These are phyloP conservation scores for Aureobasidium melanogenum DNA, from an alignment of 2,329 filamentous ascomycete genomes.

Conservation along the genomic window DNA sequence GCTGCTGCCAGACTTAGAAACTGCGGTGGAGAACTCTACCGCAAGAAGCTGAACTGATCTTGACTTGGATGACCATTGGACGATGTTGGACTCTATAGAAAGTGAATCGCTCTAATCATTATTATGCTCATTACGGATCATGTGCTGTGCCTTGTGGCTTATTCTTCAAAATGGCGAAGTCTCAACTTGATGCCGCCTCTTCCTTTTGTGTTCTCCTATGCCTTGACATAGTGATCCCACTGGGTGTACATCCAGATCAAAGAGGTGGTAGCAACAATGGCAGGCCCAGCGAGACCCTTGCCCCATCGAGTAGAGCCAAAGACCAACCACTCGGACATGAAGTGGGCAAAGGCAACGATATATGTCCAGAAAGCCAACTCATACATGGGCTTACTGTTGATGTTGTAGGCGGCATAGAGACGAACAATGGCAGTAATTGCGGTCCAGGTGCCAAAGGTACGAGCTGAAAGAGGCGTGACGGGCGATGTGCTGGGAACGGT, in stretches of 20 bases:
- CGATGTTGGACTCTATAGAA: constrained; percentile 5
- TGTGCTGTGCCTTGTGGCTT: background rate
- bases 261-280: constrained; percentile 47
- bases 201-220: background rate
- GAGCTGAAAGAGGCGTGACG: constrained; percentile 65
- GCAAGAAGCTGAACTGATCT: constrained; percentile 46
- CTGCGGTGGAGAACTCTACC: constrained; percentile 76
- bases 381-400: constrained; percentile 64
- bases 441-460: constrained; percentile 84
- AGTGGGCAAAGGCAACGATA: constrained; percentile 67
- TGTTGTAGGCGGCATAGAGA: constrained; percentile 75
- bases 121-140: background rate
- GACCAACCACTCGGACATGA: constrained; percentile 68
- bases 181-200: too few relatives aligned
- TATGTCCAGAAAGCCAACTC: constrained; percentile 77
- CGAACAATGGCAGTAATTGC: constrained; percentile 68
- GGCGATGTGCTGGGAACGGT: constrained; percentile 27
- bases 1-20: constrained; percentile 68
- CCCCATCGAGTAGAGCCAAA: constrained; percentile 66
- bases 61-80: background rate
- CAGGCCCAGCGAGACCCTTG: constrained; percentile 49
- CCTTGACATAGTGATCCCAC: constrained; percentile 58
- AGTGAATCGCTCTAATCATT: background rate
- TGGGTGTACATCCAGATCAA: constrained; percentile 57
- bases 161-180: background rate